Evolutionary conservation across 768 basidiomycete species (phyloP).

Genomic region (Tylopilus felleus): DNA sequence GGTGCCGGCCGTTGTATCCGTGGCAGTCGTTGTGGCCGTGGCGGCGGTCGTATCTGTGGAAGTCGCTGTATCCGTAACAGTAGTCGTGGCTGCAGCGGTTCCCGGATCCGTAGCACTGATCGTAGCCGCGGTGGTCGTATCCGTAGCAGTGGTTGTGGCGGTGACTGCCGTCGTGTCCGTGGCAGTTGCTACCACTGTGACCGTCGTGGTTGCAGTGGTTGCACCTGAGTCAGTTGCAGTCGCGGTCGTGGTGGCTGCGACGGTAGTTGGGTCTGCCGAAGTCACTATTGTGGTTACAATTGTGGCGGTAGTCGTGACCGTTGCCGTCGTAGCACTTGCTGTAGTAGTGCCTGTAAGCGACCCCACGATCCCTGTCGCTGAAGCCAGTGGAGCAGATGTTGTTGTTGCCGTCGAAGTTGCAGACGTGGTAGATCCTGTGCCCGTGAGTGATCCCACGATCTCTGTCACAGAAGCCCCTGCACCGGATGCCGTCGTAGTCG

Average conservation of each 20-base stretch:
- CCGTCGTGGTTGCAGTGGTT: neutral
- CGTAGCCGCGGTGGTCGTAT: neutral
- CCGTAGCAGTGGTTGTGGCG: neutral
- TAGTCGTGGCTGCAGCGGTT: neutral
- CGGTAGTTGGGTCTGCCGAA: too few species aligned
- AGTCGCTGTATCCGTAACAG: neutral
- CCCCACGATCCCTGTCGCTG: neutral
- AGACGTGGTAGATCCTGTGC: neutral
- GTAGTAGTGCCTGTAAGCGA: slow-evolving; percentile 1
- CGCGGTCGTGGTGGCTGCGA: neutral
- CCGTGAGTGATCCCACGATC: slow-evolving; percentile 3
- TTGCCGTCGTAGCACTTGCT: neutral
- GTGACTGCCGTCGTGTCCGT: neutral
- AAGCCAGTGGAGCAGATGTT: neutral
- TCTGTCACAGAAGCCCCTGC: neutral
- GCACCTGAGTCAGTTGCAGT: neutral
- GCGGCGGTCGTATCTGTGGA: neutral
- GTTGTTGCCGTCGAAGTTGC: neutral
- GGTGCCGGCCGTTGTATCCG: neutral
- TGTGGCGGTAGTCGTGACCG: neutral
- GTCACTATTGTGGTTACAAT: neutral
- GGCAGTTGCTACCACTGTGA: neutral
- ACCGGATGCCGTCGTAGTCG: neutral
- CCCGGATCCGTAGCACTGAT: neutral
- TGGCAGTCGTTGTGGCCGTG: neutral